These are phyloP conservation scores for Aspergillus mulundensis DNA, from an alignment of 495 filamentous ascomycete genomes.

Conservation along the genomic window DNA sequence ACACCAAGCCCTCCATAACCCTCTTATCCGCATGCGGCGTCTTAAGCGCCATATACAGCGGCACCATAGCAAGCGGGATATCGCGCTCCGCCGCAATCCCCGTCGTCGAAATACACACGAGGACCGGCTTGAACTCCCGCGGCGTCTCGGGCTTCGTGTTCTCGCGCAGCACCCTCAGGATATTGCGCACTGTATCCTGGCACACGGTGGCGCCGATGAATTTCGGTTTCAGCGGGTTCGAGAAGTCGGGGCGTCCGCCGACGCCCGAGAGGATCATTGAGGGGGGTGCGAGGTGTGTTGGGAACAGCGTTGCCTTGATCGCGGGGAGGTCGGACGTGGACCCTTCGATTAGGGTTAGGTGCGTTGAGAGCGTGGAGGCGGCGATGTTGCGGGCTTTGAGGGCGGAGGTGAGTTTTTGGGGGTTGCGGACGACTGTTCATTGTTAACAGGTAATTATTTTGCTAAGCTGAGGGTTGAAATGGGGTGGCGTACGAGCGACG, in stretches of 20 bases:
- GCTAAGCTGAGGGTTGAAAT: neutral
- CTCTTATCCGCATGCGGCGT: conserved; percentile 57
- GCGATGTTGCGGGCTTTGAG: conserved; percentile 31
- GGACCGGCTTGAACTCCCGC: conserved; percentile 30
- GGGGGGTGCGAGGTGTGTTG: conserved; percentile 28
- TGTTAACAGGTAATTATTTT: neutral
- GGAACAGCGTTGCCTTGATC: conserved; percentile 23
- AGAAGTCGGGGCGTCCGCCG: conserved; percentile 26
- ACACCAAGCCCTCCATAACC: conserved; percentile 49
- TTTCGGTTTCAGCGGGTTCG: conserved; percentile 21
- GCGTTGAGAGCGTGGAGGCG: conserved; percentile 21
- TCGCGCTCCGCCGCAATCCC: conserved; percentile 51
- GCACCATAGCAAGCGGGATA: conserved; percentile 44
- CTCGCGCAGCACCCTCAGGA: conserved; percentile 40
- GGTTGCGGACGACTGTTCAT: conserved; percentile 49
- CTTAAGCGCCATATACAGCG: conserved; percentile 50
- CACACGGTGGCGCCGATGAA: conserved; percentile 58
- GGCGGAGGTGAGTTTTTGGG: conserved; percentile 53
- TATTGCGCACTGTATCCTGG: conserved; percentile 39
- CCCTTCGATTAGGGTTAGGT: conserved; percentile 49
- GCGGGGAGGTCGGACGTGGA: conserved; percentile 44
- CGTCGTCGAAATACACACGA: conserved; percentile 51
- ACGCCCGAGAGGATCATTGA: conserved; percentile 32
- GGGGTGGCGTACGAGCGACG: conserved; percentile 29
- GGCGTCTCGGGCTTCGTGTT: conserved; percentile 9